Evolutionary conservation across 2,329 filamentous ascomycete genomes (phyloP).

Genomic region (Penicillium freii): DNA sequence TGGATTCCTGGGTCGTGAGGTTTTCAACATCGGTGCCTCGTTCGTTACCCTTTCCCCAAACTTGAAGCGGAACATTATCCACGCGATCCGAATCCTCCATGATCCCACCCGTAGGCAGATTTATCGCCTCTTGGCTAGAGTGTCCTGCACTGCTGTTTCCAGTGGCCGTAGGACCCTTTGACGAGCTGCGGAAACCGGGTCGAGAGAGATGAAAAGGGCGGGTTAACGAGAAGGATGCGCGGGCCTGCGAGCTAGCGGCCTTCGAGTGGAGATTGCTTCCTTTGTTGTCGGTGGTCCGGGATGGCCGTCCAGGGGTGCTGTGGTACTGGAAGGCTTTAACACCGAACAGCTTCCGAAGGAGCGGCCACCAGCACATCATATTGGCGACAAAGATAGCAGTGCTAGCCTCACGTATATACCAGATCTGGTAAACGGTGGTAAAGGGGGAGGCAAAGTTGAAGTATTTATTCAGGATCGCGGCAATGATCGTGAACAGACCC

Average conservation of each 20-base stretch:
- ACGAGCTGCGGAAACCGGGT: neutral
- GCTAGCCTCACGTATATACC: slow-evolving; percentile 45
- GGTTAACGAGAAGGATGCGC: neutral
- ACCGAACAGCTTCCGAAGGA: slow-evolving; percentile 30
- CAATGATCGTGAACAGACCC: slow-evolving; percentile 43
- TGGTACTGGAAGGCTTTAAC: slow-evolving; percentile 27
- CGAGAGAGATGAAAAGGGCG: neutral
- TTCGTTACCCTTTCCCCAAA: neutral
- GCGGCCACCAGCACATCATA: slow-evolving; percentile 36
- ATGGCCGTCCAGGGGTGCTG: slow-evolving; percentile 22
- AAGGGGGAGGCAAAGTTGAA: slow-evolving; percentile 41
- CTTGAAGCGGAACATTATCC: neutral
- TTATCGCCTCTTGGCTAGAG: neutral
- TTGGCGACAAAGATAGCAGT: slow-evolving; percentile 49
- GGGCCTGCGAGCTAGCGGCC: neutral
- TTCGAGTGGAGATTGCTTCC: neutral
- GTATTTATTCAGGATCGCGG: slow-evolving; percentile 49
- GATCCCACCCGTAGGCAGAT: neutral
- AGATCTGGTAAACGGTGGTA: slow-evolving; percentile 41
- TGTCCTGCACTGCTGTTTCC: neutral
- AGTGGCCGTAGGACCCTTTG: neutral
- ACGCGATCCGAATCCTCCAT: neutral
- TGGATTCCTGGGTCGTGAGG: neutral
- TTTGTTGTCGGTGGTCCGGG: slow-evolving; percentile 4
- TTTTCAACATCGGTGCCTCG: neutral